phyloP scores from a whole-genome alignment of 2,329 filamentous ascomycete genomes.

The Xylariaceae sp. region DNA sequence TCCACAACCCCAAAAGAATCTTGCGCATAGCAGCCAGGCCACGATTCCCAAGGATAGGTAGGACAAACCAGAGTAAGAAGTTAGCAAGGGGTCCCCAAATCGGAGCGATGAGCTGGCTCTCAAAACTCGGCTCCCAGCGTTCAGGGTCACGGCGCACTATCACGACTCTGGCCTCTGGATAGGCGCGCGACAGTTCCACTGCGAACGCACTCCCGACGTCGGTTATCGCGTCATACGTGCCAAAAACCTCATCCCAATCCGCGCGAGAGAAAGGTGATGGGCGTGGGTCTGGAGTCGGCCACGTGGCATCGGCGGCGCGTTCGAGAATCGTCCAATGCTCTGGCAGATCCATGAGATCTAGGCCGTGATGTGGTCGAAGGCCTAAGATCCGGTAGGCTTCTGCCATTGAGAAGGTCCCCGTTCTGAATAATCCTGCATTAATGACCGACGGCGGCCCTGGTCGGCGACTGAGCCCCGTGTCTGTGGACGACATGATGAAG shows the following conservation, averaged over 20 bases:
- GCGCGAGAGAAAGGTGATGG: constrained; percentile 3
- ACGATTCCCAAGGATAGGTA: constrained; percentile 25
- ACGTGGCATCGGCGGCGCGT: constrained; percentile 9
- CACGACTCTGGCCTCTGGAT: constrained; percentile 17
- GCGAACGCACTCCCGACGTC: constrained; percentile 14
- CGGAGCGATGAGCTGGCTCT: constrained; percentile 22
- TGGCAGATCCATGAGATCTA: constrained; percentile 7
- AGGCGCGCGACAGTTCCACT: constrained; percentile 9
- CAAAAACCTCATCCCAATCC: constrained; percentile 12
- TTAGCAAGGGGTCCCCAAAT: constrained; percentile 1
- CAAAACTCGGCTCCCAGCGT: constrained; percentile 15
- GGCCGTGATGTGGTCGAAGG: constrained; percentile 3
- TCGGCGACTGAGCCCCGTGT: not conserved
- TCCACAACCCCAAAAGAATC: constrained; percentile 8
- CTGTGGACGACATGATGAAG: not conserved
- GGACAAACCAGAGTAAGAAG: not conserved
- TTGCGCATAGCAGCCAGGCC: constrained; percentile 16
- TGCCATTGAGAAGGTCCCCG: constrained; percentile 13
- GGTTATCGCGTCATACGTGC: constrained; percentile 14
- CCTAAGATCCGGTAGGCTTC: constrained; percentile 14
- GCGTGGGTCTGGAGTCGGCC: not conserved
- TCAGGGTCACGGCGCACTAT: constrained; percentile 15
- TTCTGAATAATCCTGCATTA: constrained; percentile 10
- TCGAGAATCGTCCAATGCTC: constrained; percentile 8
- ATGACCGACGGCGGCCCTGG: constrained; percentile 3